Base-by-base conservation (phyloP, 164 flowering plant species). In the Tetrastigma voinierianum region DNA sequence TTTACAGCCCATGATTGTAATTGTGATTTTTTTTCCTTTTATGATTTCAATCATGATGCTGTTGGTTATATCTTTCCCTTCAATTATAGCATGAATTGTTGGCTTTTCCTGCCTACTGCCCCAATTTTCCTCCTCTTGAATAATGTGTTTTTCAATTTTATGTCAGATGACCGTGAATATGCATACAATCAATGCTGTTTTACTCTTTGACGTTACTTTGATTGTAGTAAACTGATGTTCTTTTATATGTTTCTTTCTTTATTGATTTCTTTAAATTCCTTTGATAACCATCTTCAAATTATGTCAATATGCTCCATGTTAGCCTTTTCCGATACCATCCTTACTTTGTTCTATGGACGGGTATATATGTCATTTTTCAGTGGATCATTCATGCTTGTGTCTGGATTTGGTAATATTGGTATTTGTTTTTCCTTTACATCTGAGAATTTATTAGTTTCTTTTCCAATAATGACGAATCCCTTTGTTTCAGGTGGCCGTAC, bases 401-500 rank as follows among this genome's bases (percentile, higher is more conserved):
- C 47, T 24, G 64, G 40, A 57, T 83, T 9, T 64, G 86, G 89
- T 85, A 79, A 67, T 46, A 59, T 14, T 16, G 8, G 2, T 57
- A 46, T 2, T 25, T 24, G 17, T 44, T 51, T 47, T 1, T 51
- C 51, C 25, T 51, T 54, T 4, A 47, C 4, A 25, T 46, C 4
- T 12, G 46, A 17, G 17, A 56, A 40, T n/a, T 21, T 64, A 14
- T 57, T 20, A 2, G 2, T 24, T 44, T 44, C 13, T 2, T 59
- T 17, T 12, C 32, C 18, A 19, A 25, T 19, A 32, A 6, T 43
- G 18, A 17, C 7, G 8, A 5, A 60, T 32, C 13, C 54, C 53
- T 61, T 47, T 72, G 47, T 25, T 61, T 40, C 80, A 86, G 88
- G 82, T 84, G 88, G 90, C 87, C 90, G 9, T 86, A 84, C 63